Percentiles rank a stretch among this genome's conserved stretches.
Conservation (phyloP, 2,329 filamentous ascomycete species). For the Ophiostoma pallidulum region DNA sequence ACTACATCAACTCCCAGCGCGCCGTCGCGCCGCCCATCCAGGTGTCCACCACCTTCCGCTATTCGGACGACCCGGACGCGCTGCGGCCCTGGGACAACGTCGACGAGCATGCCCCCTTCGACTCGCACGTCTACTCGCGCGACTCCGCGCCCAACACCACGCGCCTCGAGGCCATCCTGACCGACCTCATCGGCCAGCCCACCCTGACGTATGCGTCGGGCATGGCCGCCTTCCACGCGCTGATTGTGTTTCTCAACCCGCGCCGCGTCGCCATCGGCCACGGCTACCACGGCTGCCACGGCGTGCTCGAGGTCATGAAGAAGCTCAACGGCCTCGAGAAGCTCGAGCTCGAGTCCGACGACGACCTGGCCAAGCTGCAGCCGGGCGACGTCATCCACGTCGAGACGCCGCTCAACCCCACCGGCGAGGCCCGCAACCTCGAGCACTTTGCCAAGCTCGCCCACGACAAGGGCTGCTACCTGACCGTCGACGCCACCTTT, state of each 20-base stretch:
- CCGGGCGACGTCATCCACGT: constrained; percentile 80
- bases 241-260: constrained; percentile 77
- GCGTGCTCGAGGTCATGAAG: constrained; percentile 62
- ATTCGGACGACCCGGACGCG: constrained; percentile 58
- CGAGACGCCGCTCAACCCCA: constrained; percentile 90
- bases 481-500: constrained; percentile 87
- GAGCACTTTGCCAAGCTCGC: constrained; percentile 62
- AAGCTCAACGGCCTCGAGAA: constrained; percentile 68
- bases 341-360: constrained; percentile 51
- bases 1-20: constrained; percentile 60
- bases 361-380: constrained; percentile 48
- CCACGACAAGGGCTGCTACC: constrained; percentile 58
- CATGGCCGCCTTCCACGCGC: constrained; percentile 77
- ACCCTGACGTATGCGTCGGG: constrained; percentile 74
- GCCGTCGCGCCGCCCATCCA: constrained; percentile 87
- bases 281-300: constrained; percentile 92
- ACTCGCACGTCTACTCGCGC: constrained; percentile 77
- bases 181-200: constrained; percentile 60
- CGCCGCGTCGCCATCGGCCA: constrained; percentile 69
- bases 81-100: constrained; percentile 44
- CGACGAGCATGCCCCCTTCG: constrained; percentile 43
- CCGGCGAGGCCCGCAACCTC: constrained; percentile 70
- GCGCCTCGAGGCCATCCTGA: constrained; percentile 76
- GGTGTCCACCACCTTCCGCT: constrained; percentile 85
- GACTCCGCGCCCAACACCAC: constrained; percentile 68